phyloP scores from a whole-genome alignment of 176 grass and related monocot genomes.

The Chrysopogon serrulatus region DNA sequence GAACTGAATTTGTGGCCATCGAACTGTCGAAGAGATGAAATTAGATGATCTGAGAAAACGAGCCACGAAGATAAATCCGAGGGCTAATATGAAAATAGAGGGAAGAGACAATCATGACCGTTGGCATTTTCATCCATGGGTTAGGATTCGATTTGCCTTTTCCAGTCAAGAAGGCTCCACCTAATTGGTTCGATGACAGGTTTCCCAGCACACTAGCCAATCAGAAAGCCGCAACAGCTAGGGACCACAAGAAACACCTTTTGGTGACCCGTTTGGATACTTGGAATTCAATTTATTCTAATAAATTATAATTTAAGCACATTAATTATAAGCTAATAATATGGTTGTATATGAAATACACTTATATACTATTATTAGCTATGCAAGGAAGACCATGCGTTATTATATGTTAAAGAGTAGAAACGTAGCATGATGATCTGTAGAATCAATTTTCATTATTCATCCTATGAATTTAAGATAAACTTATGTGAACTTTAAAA shows the following conservation, averaged over 20 bases:
- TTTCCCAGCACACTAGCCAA: slow-evolving; percentile 6
- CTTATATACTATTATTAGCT: too few relatives aligned
- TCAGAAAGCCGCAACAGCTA: background rate
- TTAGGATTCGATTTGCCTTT: background rate
- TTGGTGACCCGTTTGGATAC: too few relatives aligned
- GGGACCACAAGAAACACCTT: background rate
- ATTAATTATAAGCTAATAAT: too few relatives aligned
- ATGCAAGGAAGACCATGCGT: too few relatives aligned
- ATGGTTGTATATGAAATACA: too few relatives aligned
- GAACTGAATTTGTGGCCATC: background rate
- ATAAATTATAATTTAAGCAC: too few relatives aligned
- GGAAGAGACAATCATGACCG: background rate
- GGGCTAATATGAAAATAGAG: background rate
- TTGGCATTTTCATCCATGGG: background rate
- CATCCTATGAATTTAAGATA: too few relatives aligned
- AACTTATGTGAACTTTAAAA: too few relatives aligned
- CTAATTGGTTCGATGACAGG: slow-evolving; percentile 32
- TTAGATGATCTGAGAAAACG: background rate
- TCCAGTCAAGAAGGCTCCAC: background rate
- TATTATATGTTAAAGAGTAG: too few relatives aligned
- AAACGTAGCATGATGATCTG: too few relatives aligned
- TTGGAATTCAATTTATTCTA: too few relatives aligned
- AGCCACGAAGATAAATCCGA: background rate
- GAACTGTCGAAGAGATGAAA: background rate
- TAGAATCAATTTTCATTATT: too few relatives aligned